Conservation (phyloP, 306 rosid genomes). For the Echinosophora koreensis region DNA sequence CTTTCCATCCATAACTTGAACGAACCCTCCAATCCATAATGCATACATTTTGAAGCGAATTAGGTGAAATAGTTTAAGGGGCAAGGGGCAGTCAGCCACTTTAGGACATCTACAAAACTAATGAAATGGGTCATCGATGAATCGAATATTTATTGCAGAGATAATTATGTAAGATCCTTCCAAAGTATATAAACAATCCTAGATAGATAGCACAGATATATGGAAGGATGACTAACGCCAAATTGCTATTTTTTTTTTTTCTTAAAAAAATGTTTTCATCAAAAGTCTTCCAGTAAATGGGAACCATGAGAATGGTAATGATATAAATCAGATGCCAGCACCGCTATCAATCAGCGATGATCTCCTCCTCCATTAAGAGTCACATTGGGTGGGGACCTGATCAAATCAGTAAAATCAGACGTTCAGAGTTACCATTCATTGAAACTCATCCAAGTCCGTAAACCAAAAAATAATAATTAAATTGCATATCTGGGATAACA, state of each 20-base stretch:
- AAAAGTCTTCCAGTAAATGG: conserved; percentile 44
- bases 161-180: conserved; percentile 47
- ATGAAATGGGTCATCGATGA: conserved; percentile 40
- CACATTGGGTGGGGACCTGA: conserved; percentile 66
- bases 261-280: conserved; percentile 38
- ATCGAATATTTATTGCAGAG: conserved; percentile 51
- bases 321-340: conserved; percentile 45
- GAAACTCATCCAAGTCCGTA: conserved; percentile 13
- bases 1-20: background rate
- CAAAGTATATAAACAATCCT: conserved; percentile 40
- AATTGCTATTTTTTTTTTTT: conserved; percentile 44
- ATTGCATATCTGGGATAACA: conserved; percentile 4
- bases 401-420: conserved; percentile 47
- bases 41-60: conserved; percentile 9
- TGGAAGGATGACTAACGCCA: conserved; percentile 42
- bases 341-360: conserved; percentile 58
- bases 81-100: conserved; percentile 11
- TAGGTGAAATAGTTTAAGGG: conserved; percentile 28
- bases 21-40: conserved; percentile 11
- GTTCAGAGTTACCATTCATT: conserved; percentile 24
- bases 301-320: conserved; percentile 45
- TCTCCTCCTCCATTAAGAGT: conserved; percentile 66
- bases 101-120: conserved; percentile 30
- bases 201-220: conserved; percentile 22
- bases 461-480: background rate